Percentiles rank a stretch among this genome's conserved stretches.
Evolutionary conservation across 345 rosid genomes (phyloP).

Genomic region (Pugionium cornutum): DNA sequence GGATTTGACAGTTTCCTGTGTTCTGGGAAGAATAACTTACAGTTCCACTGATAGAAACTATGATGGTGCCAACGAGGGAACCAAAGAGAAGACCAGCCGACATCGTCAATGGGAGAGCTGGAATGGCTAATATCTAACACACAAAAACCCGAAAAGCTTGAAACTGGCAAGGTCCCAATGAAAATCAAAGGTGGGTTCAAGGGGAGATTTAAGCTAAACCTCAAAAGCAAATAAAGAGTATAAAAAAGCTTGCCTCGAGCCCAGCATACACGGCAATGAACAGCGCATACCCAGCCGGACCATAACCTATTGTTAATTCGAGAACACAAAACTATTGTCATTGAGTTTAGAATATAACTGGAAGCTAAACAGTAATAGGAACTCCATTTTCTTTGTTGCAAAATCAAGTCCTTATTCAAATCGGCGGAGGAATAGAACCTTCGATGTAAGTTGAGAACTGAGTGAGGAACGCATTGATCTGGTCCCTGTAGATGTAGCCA

Average conservation of each 20-base stretch:
- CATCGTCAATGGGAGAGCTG: conserved; percentile 95
- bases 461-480: conserved; percentile 72
- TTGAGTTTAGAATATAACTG: background rate
- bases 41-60: conserved; percentile 98
- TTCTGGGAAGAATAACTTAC: conserved; percentile 47
- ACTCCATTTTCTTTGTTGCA: too few relatives aligned
- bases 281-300: conserved; percentile 91
- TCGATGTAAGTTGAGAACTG: conserved; percentile 85
- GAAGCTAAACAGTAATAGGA: background rate
- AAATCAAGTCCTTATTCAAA: background rate
- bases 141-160: conserved; percentile 8
- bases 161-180: background rate
- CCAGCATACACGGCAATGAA: conserved; percentile 95
- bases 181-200: background rate
- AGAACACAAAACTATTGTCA: conserved; percentile 12
- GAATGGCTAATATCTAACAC: conserved; percentile 83
- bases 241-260: conserved; percentile 62
- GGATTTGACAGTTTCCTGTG: background rate
- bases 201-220: background rate
- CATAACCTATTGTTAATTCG: conserved; percentile 68
- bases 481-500: conserved; percentile 79
- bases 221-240: conserved; percentile 6
- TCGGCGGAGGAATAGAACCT: conserved; percentile 46
- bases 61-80: conserved; percentile 76
- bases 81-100: conserved; percentile 99